Evolutionary conservation across 2,329 filamentous ascomycete species (phyloP).

Genomic region (Cordyceps cateniannulata): DNA sequence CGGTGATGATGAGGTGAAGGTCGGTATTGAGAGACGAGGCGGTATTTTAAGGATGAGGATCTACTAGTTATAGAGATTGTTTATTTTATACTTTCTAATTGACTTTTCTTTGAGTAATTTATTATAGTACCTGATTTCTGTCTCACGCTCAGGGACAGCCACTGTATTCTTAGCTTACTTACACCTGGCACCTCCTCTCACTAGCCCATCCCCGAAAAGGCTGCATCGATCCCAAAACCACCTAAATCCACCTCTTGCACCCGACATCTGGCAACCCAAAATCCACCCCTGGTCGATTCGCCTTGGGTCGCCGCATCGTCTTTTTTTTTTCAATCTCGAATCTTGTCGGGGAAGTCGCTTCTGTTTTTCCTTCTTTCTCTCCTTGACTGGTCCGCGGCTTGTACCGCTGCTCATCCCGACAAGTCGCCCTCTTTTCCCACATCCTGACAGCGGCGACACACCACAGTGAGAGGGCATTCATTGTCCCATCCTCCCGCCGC

Average conservation of each 20-base stretch:
- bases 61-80: background rate
- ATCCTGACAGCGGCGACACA: background rate
- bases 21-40: background rate
- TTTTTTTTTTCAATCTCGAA: background rate
- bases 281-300: constrained; percentile 8
- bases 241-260: background rate
- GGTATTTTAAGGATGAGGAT: background rate
- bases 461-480: background rate
- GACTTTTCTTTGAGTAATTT: no score
- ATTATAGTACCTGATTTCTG: no score
- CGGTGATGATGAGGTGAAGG: background rate
- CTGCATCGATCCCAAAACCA: background rate
- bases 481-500: background rate
- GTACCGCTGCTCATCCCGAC: background rate
- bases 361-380: background rate
- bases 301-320: constrained; percentile 8
- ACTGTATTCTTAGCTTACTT: no score
- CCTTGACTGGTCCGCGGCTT: background rate
- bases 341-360: background rate
- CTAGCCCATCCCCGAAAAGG: background rate
- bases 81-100: background rate
- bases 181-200: no score
- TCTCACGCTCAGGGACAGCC: no score
- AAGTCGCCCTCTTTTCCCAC: no score
- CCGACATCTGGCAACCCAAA: constrained; percentile 9